Evolutionary conservation across 2,329 filamentous ascomycete genomes (phyloP).

Genomic region (Penicillium sp.): DNA sequence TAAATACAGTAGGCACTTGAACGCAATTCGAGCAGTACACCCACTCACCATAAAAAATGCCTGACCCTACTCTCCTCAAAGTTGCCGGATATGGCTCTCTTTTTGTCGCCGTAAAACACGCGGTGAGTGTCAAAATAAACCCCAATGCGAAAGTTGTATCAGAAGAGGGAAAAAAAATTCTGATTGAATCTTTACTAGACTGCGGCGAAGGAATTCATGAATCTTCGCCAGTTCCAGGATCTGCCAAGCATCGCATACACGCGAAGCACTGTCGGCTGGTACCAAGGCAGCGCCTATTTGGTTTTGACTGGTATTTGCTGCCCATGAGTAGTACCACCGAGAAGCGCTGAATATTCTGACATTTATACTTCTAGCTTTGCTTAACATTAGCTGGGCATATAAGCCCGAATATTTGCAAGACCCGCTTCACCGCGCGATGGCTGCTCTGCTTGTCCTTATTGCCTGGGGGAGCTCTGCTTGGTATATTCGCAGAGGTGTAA

Average conservation of each 20-base stretch:
- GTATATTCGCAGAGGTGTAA: conserved; percentile 28
- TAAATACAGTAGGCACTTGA: too few species aligned
- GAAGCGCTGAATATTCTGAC: too few species aligned
- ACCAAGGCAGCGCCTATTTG: conserved; percentile 30
- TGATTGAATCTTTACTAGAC: not conserved
- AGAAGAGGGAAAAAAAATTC: not conserved
- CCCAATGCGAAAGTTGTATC: not conserved
- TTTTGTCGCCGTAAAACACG: conserved; percentile 4
- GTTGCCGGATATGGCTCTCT: conserved; percentile 11
- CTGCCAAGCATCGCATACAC: conserved; percentile 28
- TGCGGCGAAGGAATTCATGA: conserved; percentile 5
- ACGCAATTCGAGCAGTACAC: too few species aligned
- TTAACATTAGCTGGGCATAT: conserved; percentile 24
- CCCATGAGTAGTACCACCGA: not conserved
- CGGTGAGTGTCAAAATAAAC: conserved; percentile 1
- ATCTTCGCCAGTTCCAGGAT: conserved; percentile 20
- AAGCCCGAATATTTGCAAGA: conserved; percentile 15
- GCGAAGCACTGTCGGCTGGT: conserved; percentile 30
- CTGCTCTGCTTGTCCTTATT: conserved; percentile 22
- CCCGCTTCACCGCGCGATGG: conserved; percentile 23
- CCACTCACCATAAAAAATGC: too few species aligned
- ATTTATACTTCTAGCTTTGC: conserved; percentile 9
- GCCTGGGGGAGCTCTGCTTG: conserved; percentile 30
- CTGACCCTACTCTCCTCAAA: conserved; percentile 10
- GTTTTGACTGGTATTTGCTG: conserved; percentile 22